Base-by-base conservation (phyloP, 1,284 basidiomycete genomes). In the Hortiboletus rubellus region DNA sequence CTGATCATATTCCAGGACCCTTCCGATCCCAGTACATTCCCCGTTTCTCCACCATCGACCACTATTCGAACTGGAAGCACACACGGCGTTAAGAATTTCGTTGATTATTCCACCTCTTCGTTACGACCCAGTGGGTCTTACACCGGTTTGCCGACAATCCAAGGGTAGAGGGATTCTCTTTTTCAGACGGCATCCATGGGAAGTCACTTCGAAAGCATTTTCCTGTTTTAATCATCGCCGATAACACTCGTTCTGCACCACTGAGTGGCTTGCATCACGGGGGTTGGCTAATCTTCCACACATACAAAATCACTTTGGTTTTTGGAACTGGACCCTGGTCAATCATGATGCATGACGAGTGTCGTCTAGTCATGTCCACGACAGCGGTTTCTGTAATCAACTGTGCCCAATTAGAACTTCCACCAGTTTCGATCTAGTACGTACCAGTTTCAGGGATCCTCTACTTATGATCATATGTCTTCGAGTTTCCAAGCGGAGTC, bases 11-110 rank as follows among this genome's bases (percentile, higher is more conserved):
- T 44, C 5, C 36, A 72, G 70, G 63, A 72, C 18, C 71, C 71
- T 6, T 70, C 72, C 31, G 73, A 72, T 41, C 73, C 71, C 11
- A 64, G 62, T 41, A 74, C 71, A 45, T 72, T 72, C 65, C 73
- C 73, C 22, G 6, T 50, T 36, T 53, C 69, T 6, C 60, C 62
- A 1, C 54, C 61, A 30, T 60, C 64, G 14, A 36, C 62, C 7
- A 69, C 61, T 41, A 15, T 58, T 18, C 33, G 52, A 12, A 62
- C 50, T n/a, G 50, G 18, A 30, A 52, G 60, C 5, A 60, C 57
- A 5, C 41, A 46, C 22, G 62, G 60, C 5, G 12, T 52, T 31
- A 56, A 55, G 22, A 46, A 41, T 27, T 18, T 50, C 10, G 31
- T 48, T 30, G 7, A 60, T 27, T 55, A 67, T 53, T 54, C 70